Percentiles rank a stretch among this genome's conserved stretches.
These are phyloP conservation scores for peach (Prunus persica) DNA, from an alignment of 306 rosid species.

Conservation along the genomic window Prunus_persica_NCBIv2 NC_034014.1:2731001-2731500, in stretches of 20 bases:
- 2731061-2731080: neutral
- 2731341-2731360: constrained; percentile 70
- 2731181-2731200: constrained; percentile 79
- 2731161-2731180: constrained; percentile 77
- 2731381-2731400: constrained; percentile 1
- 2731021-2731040: neutral
- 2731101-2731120: constrained; percentile 44
- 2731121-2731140: constrained; percentile 61
- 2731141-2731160: constrained; percentile 83
- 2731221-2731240: constrained; percentile 99
- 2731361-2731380: constrained; percentile 12
- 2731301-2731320: constrained; percentile 73
- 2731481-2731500: neutral
- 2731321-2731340: constrained; percentile 67
- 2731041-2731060: neutral
- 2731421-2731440: neutral
- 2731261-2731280: constrained; percentile 73
- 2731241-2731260: constrained; percentile 82
- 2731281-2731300: constrained; percentile 48
- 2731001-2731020: no score
- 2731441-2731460: neutral
- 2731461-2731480: neutral
- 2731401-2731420: neutral
- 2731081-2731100: constrained; percentile 15
- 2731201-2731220: constrained; percentile 69